phyloP scores from a whole-genome alignment of 257 asterid species.

The Henckelia pumila region DNA sequence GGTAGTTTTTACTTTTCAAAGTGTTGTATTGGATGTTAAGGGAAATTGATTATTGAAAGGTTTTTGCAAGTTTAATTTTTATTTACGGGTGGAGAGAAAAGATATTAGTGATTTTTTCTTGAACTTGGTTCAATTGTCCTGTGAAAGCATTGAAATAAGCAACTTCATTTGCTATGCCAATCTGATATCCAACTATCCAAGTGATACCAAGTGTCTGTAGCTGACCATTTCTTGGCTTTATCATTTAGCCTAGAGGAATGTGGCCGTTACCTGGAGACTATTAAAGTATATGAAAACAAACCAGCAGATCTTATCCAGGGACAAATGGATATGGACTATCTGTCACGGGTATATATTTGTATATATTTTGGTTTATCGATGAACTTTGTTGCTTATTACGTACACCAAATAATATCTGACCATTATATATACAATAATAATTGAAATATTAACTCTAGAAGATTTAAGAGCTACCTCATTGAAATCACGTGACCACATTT shows the following conservation, averaged over 20 bases:
- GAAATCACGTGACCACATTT: conserved; percentile 19
- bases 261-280: conserved; percentile 92
- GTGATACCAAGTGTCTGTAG: conserved; percentile 5
- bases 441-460: not conserved
- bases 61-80: not conserved
- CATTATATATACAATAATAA: not conserved
- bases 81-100: not conserved
- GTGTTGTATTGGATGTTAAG: conserved; percentile 1
- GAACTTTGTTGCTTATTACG: conserved; percentile 18
- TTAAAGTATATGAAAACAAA: conserved; percentile 91
- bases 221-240: conserved; percentile 19
- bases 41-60: conserved; percentile 17
- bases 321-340: conserved; percentile 91
- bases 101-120: not conserved
- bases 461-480: not conserved
- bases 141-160: conserved; percentile 3
- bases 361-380: conserved; percentile 2
- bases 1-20: not conserved
- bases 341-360: conserved; percentile 62
- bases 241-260: conserved; percentile 88
- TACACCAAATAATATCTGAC: not conserved
- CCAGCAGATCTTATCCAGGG: conserved; percentile 98
- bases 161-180: conserved; percentile 15
- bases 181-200: conserved; percentile 8
- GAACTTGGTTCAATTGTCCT: conserved; percentile 9